Percentiles rank a stretch among this genome's conserved stretches.
Conservation (phyloP, 768 basidiomycete species). For the Crucibulum laeve region DNA sequence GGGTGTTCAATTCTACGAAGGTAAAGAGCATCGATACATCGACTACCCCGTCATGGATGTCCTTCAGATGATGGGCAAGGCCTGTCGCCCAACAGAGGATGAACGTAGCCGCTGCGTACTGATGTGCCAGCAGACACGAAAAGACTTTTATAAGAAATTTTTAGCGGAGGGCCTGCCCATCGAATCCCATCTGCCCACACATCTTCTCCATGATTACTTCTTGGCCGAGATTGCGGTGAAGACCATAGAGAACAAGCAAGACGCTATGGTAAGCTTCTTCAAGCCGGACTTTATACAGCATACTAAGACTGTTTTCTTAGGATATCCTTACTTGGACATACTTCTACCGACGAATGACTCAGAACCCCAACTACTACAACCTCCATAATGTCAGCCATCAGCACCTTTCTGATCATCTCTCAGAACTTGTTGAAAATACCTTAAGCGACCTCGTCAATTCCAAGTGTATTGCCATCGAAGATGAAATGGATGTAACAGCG, state of each 20-base stretch:
- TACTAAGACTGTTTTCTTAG: conserved; percentile 25
- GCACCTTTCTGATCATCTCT: conserved; percentile 92
- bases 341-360: conserved; percentile 96
- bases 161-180: conserved; percentile 95
- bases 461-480: conserved; percentile 92
- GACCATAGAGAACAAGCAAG: conserved; percentile 99
- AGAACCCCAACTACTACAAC: conserved; percentile 95
- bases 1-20: conserved; percentile 97
- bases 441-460: conserved; percentile 88
- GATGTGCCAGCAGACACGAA: conserved; percentile 97
- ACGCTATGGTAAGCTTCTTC: conserved; percentile 68
- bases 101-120: conserved; percentile 89
- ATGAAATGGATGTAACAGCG: conserved; percentile 89
- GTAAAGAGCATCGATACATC: conserved; percentile 95
- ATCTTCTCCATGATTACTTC: conserved; percentile 94
- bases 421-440: conserved; percentile 93
- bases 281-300: conserved; percentile 2
- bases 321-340: conserved; percentile 99
- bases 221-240: conserved; percentile 97
- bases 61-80: conserved; percentile 99
- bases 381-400: conserved; percentile 94
- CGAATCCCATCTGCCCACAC: conserved; percentile 89
- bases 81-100: conserved; percentile 87
- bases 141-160: conserved; percentile 99
- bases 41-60: conserved; percentile 99